Evolutionary conservation across 345 rosid species (phyloP).

Genomic region (Populus ilicifolia): DNA sequence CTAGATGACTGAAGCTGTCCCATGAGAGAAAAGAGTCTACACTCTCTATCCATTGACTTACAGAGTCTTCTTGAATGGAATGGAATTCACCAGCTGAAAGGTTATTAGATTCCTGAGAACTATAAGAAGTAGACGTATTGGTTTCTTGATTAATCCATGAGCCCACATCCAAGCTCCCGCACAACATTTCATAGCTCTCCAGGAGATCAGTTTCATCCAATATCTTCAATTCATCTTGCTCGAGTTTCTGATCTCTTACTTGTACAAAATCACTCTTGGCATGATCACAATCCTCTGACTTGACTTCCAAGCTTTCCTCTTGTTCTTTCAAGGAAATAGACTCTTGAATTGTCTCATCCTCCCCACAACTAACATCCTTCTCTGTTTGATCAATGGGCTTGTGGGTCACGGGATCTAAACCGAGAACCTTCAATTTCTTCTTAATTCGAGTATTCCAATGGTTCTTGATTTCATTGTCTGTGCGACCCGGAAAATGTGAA

Average conservation of each 20-base stretch:
- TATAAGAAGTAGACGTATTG: constrained; percentile 36
- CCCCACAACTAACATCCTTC: constrained; percentile 11
- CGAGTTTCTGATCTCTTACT: constrained; percentile 9
- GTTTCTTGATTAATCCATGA: constrained; percentile 31
- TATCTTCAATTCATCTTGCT: background rate
- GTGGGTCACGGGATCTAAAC: constrained; percentile 61
- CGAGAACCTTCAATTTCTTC: constrained; percentile 68
- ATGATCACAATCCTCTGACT: constrained; percentile 9
- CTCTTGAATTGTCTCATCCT: constrained; percentile 7
- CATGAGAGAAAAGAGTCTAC: constrained; percentile 59
- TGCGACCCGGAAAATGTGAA: constrained; percentile 80
- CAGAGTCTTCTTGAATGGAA: constrained; percentile 31
- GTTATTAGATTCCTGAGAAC: constrained; percentile 33
- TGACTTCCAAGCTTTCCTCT: constrained; percentile 19
- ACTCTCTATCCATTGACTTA: constrained; percentile 52
- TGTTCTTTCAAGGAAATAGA: constrained; percentile 15
- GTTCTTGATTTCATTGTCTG: constrained; percentile 91
- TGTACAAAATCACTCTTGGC: constrained; percentile 5
- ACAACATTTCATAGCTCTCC: constrained; percentile 33
- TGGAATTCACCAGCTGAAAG: constrained; percentile 26
- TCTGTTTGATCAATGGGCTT: constrained; percentile 32
- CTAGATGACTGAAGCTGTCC: constrained; percentile 49
- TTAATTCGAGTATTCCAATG: constrained; percentile 92
- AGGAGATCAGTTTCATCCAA: constrained; percentile 20
- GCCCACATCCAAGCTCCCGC: constrained; percentile 38